Percentiles rank a stretch among this genome's conserved stretches.
These are phyloP conservation scores for Rehmannia glutinosa DNA, from an alignment of 257 asterid species.

Conservation along the genomic window DNA sequence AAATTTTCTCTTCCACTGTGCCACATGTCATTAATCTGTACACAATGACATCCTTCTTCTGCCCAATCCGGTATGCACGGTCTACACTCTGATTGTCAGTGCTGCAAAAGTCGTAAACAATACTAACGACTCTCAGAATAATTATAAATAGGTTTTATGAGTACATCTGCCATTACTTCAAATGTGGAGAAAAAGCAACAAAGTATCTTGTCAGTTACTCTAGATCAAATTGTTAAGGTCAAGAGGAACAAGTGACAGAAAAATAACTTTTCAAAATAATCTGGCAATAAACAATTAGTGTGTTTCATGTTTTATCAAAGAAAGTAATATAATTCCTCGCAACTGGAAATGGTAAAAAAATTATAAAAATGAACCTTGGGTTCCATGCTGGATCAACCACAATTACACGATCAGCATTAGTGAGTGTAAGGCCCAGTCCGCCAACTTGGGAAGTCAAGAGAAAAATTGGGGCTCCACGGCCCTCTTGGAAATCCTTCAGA, in stretches of 20 bases:
- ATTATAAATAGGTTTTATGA: background rate
- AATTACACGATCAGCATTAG: slow-evolving; percentile 94
- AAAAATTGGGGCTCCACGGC: slow-evolving; percentile 70
- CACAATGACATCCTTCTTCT: slow-evolving; percentile 85
- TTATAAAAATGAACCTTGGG: slow-evolving; percentile 58
- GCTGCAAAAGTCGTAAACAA: slow-evolving; percentile 44
- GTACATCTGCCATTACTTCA: background rate
- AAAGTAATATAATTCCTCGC: background rate
- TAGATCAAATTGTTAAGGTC: background rate
- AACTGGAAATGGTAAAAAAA: background rate
- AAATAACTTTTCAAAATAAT: background rate
- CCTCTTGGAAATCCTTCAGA: slow-evolving; percentile 87
- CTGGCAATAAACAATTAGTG: background rate
- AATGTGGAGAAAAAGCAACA: background rate
- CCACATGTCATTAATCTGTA: slow-evolving; percentile 90
- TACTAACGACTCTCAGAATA: background rate
- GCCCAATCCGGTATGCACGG: slow-evolving; percentile 97
- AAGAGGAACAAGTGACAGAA: slow-evolving; percentile 6
- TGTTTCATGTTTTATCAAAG: background rate
- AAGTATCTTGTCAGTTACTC: background rate
- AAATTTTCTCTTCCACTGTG: slow-evolving; percentile 94
- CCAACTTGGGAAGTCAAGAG: slow-evolving; percentile 97
- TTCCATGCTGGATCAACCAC: slow-evolving; percentile 99
- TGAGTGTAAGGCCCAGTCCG: slow-evolving; percentile 94
- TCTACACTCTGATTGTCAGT: slow-evolving; percentile 95